phyloP scores from a whole-genome alignment of 2,329 filamentous ascomycete genomes.

The Colletotrichum incanum region DNA sequence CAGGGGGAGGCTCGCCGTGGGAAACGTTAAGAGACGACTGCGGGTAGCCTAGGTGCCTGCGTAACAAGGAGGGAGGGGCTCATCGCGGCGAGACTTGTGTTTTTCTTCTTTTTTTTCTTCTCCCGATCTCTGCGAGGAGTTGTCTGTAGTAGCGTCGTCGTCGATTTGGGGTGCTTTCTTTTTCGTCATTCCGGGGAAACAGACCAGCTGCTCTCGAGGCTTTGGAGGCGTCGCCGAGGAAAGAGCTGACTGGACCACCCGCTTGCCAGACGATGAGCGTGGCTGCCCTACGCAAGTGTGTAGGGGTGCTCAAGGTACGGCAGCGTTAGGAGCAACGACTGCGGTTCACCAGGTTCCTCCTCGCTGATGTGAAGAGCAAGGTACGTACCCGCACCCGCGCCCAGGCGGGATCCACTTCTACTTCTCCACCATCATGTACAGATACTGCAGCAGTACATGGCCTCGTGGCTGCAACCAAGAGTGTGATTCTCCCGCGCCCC shows the following conservation, averaged over 20 bases:
- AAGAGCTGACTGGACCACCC: slow-evolving; percentile 17
- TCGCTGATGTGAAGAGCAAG: neutral
- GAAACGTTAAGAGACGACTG: slow-evolving; percentile 25
- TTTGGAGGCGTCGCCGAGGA: slow-evolving; percentile 20
- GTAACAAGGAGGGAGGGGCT: slow-evolving; percentile 9
- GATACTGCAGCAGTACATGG: slow-evolving; percentile 38
- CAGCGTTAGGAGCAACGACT: neutral
- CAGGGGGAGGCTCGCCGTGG: neutral
- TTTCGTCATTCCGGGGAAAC: slow-evolving; percentile 40
- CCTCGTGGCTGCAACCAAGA: slow-evolving; percentile 40
- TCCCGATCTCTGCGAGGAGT: slow-evolving; percentile 16
- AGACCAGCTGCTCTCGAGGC: slow-evolving; percentile 29
- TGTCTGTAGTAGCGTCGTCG: slow-evolving; percentile 5
- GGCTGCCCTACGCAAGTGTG: slow-evolving; percentile 6
- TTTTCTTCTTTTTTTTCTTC: neutral
- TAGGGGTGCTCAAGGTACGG: neutral
- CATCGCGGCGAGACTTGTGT: neutral
- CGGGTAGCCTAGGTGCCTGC: neutral
- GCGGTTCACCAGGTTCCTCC: neutral
- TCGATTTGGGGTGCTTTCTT: slow-evolving; percentile 20
- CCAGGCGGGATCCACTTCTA: slow-evolving; percentile 7
- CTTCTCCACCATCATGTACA: slow-evolving; percentile 16
- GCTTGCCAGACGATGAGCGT: slow-evolving; percentile 21
- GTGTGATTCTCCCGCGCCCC: slow-evolving; percentile 29
- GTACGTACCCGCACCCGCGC: neutral